A percentile compares a stretch with the other conserved stretches of the same genome.
phyloP scores from a whole-genome alignment of 768 basidiomycete genomes.

The Lactarius hatsudake region DNA sequence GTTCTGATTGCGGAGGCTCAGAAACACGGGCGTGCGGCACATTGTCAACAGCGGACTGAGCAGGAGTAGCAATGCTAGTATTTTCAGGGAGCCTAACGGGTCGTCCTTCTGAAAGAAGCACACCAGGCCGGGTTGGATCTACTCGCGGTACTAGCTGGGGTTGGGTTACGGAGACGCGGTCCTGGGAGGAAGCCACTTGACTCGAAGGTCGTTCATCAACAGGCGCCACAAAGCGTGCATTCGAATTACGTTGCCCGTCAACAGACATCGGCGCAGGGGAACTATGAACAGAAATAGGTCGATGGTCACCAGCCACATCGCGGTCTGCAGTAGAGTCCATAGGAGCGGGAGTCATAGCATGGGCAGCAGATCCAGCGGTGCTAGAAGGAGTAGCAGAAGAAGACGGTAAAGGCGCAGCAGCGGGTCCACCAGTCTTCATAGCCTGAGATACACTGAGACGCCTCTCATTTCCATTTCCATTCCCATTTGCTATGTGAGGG shows the following conservation, averaged over 20 bases:
- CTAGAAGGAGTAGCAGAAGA: conserved; percentile 10
- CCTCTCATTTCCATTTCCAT: conserved; percentile 16
- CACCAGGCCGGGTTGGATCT: conserved; percentile 12
- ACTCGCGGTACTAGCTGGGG: conserved; percentile 8
- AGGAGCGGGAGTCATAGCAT: conserved; percentile 6
- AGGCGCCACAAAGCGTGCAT: conserved; percentile 21
- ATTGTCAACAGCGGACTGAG: conserved; percentile 8
- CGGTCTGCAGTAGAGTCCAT: not conserved
- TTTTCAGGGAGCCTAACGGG: conserved; percentile 27
- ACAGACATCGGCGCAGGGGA: not conserved
- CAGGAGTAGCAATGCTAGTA: conserved; percentile 21
- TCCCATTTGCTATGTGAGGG: conserved; percentile 11
- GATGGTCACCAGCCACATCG: not conserved
- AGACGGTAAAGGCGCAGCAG: not conserved
- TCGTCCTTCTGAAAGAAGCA: conserved; percentile 31
- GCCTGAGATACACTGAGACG: conserved; percentile 1
- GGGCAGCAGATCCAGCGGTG: conserved; percentile 2
- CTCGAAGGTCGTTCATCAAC: conserved; percentile 29
- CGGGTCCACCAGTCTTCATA: conserved; percentile 12
- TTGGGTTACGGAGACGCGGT: conserved; percentile 10
- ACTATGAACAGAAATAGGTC: not conserved
- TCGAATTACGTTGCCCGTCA: conserved; percentile 12
- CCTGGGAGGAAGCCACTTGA: conserved; percentile 24
- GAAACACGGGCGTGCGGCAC: conserved; percentile 7
- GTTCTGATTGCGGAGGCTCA: conserved; percentile 6